Evolutionary conservation across 2,329 filamentous ascomycete genomes (phyloP), one percentile per base, ranked within the genome.

Genomic region (Ascochyta rabiei): DNA sequence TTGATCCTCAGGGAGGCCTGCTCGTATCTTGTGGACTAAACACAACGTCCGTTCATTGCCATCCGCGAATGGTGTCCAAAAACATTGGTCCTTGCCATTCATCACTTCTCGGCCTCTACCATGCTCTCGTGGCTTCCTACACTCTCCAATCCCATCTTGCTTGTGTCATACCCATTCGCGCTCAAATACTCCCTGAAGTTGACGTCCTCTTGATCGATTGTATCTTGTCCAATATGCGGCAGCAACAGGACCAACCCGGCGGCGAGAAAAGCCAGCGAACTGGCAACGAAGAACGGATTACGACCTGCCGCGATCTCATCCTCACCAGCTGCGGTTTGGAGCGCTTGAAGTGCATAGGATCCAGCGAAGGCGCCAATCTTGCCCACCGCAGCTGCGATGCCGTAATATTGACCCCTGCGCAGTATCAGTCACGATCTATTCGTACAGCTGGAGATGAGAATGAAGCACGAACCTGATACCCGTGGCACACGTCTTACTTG

Each of bases 241-340:
- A 96, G 75, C 53, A 84, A 82, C 64, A 91, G 84, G 8, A 89
- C 77, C 1, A 85, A 84, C 24, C 93, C 72, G 9, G 78, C 75
- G 0, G 90, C 91, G 2, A 86, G 88, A 43, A 96, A 79, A 63
- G 90, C 95, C 50, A 96, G 75, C 21, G 84, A 80, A 34, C 87
- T 89, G 2, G 87, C 88, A n/a, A 97, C 90, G 74, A 87, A 96
- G 78, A 96, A 97, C 0, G 92, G 92, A 63, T 96, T 91, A 71
- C 96, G 91, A 0, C 90, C 90, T 5, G 82, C 81, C 18, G 84
- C 71, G 18, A 70, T 67, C 30, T 60, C 47, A 44, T 73, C 70
- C n/a, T 68, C 61, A 7, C 73, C 70, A 2, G 72, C 73, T 24
- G 68, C 66, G 24, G 66, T 72, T 51, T 77, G 81, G 18, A 83